Conservation (phyloP, 805 yeast species). For the Komagataella kurtzmanii region DNA sequence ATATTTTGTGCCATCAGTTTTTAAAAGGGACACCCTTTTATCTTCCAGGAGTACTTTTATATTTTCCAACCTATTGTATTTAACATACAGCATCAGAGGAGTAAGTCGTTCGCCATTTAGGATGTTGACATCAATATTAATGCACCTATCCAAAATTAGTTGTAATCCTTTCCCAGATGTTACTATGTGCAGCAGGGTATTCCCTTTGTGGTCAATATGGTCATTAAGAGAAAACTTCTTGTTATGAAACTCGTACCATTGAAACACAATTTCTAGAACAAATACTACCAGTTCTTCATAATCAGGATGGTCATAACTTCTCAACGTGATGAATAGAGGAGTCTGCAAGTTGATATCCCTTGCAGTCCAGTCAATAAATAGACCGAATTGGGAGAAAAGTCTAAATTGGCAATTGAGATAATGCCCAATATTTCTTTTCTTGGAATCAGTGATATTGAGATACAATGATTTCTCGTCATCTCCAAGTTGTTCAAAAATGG, state of each 20-base stretch:
- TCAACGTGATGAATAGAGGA: slow-evolving; percentile 59
- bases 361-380: slow-evolving; percentile 51
- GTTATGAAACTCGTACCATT: slow-evolving; percentile 23
- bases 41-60: slow-evolving; percentile 36
- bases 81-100: slow-evolving; percentile 60
- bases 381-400: slow-evolving; percentile 41
- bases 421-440: slow-evolving; percentile 59
- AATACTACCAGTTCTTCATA: slow-evolving; percentile 35
- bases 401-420: slow-evolving; percentile 45
- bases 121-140: slow-evolving; percentile 39
- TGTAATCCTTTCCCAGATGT: slow-evolving; percentile 30
- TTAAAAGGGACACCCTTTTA: slow-evolving; percentile 29
- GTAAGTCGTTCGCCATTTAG: slow-evolving; percentile 45
- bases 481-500: slow-evolving; percentile 26
- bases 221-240: slow-evolving; percentile 31
- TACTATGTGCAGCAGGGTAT: slow-evolving; percentile 64
- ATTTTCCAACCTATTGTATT: slow-evolving; percentile 54
- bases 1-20: slow-evolving; percentile 12
- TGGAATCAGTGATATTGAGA: slow-evolving; percentile 34
- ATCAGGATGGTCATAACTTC: slow-evolving; percentile 68
- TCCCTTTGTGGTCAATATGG: slow-evolving; percentile 64
- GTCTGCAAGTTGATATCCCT: slow-evolving; percentile 61
- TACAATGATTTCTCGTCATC: slow-evolving; percentile 32
- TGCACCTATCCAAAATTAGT: slow-evolving; percentile 22
- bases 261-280: slow-evolving; percentile 29